These are phyloP conservation scores for Talaromyces atroroseus DNA, from an alignment of 2,329 filamentous ascomycete genomes.

Conservation along the genomic window DNA sequence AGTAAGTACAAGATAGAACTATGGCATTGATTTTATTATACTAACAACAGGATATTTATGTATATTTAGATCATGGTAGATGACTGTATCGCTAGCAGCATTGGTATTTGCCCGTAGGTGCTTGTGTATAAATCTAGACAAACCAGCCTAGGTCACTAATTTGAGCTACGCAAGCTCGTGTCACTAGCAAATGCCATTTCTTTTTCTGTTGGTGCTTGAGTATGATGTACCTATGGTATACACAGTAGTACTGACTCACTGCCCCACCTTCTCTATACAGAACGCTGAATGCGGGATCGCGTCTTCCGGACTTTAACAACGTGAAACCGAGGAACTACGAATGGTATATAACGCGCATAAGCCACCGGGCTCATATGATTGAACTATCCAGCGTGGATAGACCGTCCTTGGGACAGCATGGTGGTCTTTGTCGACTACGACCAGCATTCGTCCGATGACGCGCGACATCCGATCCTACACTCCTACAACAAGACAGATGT, in stretches of 20 bases:
- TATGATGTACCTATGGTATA: too few relatives aligned
- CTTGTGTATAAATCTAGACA: too few relatives aligned
- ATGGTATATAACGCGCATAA: not conserved
- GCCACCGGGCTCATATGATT: constrained; percentile 15
- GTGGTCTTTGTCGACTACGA: constrained; percentile 46
- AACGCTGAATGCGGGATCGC: too few relatives aligned
- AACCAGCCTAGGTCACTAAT: too few relatives aligned
- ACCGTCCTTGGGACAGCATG: constrained; percentile 32
- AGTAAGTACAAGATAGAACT: not conserved
- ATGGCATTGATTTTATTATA: not conserved
- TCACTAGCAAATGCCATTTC: too few relatives aligned
- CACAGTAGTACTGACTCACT: not conserved
- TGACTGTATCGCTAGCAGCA: not conserved
- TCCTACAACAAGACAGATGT: constrained; percentile 13
- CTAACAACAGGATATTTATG: too few relatives aligned
- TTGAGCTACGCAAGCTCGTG: too few relatives aligned
- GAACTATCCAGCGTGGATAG: constrained; percentile 1
- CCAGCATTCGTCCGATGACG: constrained; percentile 29
- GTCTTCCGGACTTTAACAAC: not conserved
- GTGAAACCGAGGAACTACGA: not conserved
- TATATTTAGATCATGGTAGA: not conserved
- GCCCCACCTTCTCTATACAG: not conserved
- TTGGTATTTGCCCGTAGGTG: too few relatives aligned
- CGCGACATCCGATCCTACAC: constrained; percentile 18
- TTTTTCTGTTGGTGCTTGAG: too few relatives aligned